Evolutionary conservation across 2,329 filamentous ascomycete genomes (phyloP).

Genomic region (Neonectria punicea): DNA sequence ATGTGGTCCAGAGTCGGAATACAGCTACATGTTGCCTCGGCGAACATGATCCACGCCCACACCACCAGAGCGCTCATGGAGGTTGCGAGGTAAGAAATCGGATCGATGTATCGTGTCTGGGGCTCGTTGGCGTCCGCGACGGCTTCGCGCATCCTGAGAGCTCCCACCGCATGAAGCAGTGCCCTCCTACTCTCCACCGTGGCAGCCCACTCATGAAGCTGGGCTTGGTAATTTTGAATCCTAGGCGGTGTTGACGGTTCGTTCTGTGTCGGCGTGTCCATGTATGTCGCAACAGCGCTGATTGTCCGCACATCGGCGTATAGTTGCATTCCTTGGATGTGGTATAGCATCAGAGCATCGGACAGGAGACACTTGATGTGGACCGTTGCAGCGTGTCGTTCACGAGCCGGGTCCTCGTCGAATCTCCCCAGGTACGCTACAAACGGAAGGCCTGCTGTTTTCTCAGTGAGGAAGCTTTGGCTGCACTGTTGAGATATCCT

Average conservation of each 20-base stretch:
- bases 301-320: slow-evolving; percentile 48
- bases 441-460: slow-evolving; percentile 33
- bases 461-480: slow-evolving; percentile 23
- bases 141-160: slow-evolving; percentile 44
- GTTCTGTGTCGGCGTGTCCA: slow-evolving; percentile 15
- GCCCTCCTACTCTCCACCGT: slow-evolving; percentile 46
- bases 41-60: slow-evolving; percentile 50
- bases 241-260: slow-evolving; percentile 29
- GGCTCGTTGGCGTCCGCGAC: slow-evolving; percentile 31
- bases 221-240: slow-evolving; percentile 35
- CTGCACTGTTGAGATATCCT: slow-evolving; percentile 33
- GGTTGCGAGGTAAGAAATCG: slow-evolving; percentile 48
- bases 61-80: slow-evolving; percentile 47
- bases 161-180: slow-evolving; percentile 47
- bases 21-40: slow-evolving; percentile 42
- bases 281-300: slow-evolving; percentile 39
- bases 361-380: slow-evolving; percentile 47
- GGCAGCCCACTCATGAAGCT: slow-evolving; percentile 44
- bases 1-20: slow-evolving; percentile 38
- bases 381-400: slow-evolving; percentile 36
- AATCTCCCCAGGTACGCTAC: slow-evolving; percentile 45
- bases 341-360: slow-evolving; percentile 49
- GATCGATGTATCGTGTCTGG: slow-evolving; percentile 41
- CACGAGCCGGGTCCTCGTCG: slow-evolving; percentile 37
- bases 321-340: slow-evolving; percentile 50